Evolutionary conservation across 140 eudicot species (phyloP).

Genomic region (Cichorium intybus): DNA sequence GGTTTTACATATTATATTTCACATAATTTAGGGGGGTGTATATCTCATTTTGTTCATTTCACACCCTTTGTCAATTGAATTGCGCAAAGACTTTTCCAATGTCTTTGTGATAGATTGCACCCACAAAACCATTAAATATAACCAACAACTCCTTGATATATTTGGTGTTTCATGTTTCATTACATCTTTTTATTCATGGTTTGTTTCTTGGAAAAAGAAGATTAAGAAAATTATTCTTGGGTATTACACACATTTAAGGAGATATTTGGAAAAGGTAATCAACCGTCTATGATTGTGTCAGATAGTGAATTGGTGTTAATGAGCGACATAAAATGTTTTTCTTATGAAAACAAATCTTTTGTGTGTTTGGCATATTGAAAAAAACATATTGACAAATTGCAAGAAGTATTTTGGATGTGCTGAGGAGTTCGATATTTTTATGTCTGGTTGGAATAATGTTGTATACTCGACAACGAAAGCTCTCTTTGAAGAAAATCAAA

Average conservation of each 20-base stretch:
- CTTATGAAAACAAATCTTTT: background rate
- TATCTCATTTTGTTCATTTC: background rate
- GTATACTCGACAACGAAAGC: background rate
- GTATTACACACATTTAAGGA: too few species aligned
- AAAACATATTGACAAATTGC: background rate
- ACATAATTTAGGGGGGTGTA: background rate
- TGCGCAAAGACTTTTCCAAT: background rate
- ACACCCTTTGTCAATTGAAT: background rate
- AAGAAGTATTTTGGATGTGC: too few species aligned
- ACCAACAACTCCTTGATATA: background rate
- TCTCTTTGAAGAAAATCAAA: background rate
- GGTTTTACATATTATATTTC: background rate
- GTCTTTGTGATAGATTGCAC: constrained; percentile 3
- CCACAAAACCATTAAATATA: background rate
- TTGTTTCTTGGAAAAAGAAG: background rate
- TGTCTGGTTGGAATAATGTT: background rate
- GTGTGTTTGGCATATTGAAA: constrained; percentile 13
- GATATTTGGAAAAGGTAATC: too few species aligned
- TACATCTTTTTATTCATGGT: constrained; percentile 5
- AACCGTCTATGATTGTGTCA: too few species aligned
- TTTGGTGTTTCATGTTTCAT: constrained; percentile 14
- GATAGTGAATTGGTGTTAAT: constrained; percentile 1
- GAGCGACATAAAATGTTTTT: background rate
- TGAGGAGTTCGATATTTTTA: too few species aligned
- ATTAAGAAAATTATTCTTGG: too few species aligned